Evolutionary conservation across 2,329 filamentous ascomycete species (phyloP).

Genomic region (Acrocalymma vagum): DNA sequence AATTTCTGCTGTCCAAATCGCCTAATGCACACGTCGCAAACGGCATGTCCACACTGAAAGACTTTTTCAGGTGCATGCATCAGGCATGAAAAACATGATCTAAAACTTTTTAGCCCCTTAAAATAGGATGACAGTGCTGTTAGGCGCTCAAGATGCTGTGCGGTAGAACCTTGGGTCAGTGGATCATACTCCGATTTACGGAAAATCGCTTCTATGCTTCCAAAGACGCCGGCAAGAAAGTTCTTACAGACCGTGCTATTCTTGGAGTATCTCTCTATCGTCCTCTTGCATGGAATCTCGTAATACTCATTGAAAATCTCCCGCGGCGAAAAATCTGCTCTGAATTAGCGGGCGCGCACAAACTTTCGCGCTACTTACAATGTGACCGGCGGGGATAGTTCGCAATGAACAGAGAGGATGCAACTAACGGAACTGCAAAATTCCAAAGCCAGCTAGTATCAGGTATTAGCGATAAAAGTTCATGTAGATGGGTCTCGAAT

Average conservation of each 20-base stretch:
- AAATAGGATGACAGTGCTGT: no score
- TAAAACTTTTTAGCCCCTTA: slow-evolving; percentile 26
- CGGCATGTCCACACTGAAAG: slow-evolving; percentile 42
- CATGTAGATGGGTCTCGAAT: slow-evolving; percentile 17
- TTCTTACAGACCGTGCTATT: not conserved
- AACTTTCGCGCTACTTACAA: no score
- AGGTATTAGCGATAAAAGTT: slow-evolving; percentile 24
- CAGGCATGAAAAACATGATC: slow-evolving; percentile 41
- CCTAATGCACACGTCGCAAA: slow-evolving; percentile 45
- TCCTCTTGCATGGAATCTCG: slow-evolving; percentile 2
- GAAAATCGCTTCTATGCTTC: slow-evolving; percentile 1
- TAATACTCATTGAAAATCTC: slow-evolving; percentile 12
- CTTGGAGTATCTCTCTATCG: slow-evolving; percentile 2
- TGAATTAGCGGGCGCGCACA: no score
- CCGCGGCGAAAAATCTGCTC: slow-evolving; percentile 7
- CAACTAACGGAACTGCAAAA: slow-evolving; percentile 26
- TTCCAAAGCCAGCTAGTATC: slow-evolving; percentile 22
- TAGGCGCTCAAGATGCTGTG: no score
- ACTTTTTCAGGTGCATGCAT: slow-evolving; percentile 35
- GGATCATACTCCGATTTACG: slow-evolving; percentile 4
- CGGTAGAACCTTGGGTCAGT: no score
- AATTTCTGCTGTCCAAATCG: slow-evolving; percentile 30
- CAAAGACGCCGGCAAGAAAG: not conserved
- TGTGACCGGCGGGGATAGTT: slow-evolving; percentile 29
- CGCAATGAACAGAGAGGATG: slow-evolving; percentile 27